These are phyloP conservation scores for Tubosaeta sp. DNA, from an alignment of 768 basidiomycete species.

Conservation along the genomic window DNA sequence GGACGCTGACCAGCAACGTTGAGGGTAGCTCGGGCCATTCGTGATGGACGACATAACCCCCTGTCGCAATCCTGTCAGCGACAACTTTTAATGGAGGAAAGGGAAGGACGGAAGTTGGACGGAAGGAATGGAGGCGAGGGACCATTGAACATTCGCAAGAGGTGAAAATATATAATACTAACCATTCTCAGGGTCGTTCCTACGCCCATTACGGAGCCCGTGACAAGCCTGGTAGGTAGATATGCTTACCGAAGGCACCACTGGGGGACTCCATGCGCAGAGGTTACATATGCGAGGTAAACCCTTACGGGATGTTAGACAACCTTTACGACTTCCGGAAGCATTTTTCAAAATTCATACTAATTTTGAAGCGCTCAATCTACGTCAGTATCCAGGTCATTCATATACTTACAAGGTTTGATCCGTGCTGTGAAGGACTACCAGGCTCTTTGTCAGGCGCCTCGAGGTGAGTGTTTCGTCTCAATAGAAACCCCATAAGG, in stretches of 20 bases:
- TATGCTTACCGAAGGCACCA: not conserved
- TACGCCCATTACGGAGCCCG: constrained; percentile 7
- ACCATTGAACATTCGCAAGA: not conserved
- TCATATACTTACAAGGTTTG: not conserved
- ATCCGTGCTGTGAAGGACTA: not conserved
- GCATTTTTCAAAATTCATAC: not conserved
- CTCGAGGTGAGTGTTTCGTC: not conserved
- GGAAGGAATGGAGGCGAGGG: constrained; percentile 5
- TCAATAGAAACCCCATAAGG: not conserved
- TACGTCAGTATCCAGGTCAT: not conserved
- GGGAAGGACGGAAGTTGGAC: constrained; percentile 15
- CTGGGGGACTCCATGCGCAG: not conserved
- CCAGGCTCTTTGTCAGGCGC: not conserved
- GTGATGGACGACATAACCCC: constrained; percentile 4
- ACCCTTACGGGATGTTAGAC: not conserved
- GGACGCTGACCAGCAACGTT: constrained; percentile 15
- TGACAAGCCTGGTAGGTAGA: not conserved
- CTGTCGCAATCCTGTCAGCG: not conserved
- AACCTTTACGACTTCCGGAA: not conserved
- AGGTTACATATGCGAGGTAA: not conserved
- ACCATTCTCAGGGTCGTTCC: constrained; percentile 13
- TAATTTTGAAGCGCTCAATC: not conserved
- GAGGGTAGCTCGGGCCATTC: constrained; percentile 9
- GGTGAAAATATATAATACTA: constrained; percentile 6
- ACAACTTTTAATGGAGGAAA: not conserved